These are phyloP conservation scores for Paramecium tetraurelia DNA, from an alignment of 73 alveolate species.

Conservation along the genomic window DNA sequence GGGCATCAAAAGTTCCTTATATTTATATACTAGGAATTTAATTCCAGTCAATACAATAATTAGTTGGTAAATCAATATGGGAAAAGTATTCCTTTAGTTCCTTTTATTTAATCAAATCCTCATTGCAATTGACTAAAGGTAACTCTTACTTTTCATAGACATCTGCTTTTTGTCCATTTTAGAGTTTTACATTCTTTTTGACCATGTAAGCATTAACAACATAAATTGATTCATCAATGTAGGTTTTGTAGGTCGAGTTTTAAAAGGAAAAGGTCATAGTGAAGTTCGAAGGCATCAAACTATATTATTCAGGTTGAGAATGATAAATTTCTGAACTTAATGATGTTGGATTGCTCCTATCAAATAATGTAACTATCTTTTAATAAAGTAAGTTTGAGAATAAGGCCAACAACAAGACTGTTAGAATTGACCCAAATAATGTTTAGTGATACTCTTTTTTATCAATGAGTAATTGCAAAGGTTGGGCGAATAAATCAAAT, in stretches of 20 bases:
- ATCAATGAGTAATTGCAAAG: background rate
- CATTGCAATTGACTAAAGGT: background rate
- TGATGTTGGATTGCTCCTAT: background rate
- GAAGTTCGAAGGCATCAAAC: background rate
- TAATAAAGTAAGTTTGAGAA: background rate
- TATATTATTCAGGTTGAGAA: background rate
- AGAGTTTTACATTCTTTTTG: background rate
- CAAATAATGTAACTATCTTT: background rate
- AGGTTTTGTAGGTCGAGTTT: background rate
- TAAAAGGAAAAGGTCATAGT: constrained; percentile 9
- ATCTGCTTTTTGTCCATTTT: background rate
- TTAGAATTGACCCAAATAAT: constrained; percentile 1
- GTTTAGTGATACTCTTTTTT: constrained; percentile 21
- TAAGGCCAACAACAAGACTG: background rate
- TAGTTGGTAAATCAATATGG: background rate
- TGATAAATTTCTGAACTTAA: background rate
- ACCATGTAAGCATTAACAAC: background rate
- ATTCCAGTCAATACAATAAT: constrained; percentile 49
- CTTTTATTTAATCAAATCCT: background rate
- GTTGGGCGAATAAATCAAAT: constrained; percentile 17
- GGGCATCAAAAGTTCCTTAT: constrained; percentile 17
- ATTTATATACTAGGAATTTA: background rate
- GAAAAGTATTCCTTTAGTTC: constrained; percentile 30
- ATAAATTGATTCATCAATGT: constrained; percentile 43
- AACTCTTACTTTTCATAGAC: background rate